phyloP scores from a whole-genome alignment of 2,329 filamentous ascomycete species.

The Albophoma yamanashiensis region DNA sequence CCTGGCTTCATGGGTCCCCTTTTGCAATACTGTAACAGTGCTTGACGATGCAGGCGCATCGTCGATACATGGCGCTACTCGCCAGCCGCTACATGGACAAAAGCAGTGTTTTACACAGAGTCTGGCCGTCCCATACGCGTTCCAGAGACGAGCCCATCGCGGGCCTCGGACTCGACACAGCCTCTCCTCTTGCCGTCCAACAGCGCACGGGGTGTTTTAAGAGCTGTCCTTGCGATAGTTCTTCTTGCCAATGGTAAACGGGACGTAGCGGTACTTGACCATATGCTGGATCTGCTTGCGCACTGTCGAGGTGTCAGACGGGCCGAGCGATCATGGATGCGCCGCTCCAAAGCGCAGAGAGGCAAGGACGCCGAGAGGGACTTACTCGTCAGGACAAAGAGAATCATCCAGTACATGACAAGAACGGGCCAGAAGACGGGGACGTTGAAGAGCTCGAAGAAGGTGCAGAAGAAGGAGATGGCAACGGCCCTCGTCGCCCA shows the following conservation, averaged over 20 bases:
- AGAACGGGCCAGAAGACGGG: conserved; percentile 98
- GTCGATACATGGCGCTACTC: background rate
- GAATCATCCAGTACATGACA: conserved; percentile 97
- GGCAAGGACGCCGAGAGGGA: conserved; percentile 11
- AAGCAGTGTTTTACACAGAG: background rate
- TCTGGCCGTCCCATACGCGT: background rate
- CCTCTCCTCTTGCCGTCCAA: background rate
- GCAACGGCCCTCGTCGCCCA: conserved; percentile 78
- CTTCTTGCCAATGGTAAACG: conserved; percentile 85
- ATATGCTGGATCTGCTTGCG: conserved; percentile 99
- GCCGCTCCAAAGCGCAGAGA: background rate
- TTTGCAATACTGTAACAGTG: background rate
- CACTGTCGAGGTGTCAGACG: conserved; percentile 49
- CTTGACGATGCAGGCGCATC: background rate
- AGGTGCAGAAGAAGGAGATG: conserved; percentile 80
- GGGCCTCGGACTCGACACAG: background rate
- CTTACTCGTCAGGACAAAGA: conserved; percentile 91
- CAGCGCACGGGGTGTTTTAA: conserved; percentile 9
- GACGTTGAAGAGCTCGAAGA: conserved; percentile 90
- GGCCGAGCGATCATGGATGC: background rate
- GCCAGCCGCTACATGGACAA: background rate
- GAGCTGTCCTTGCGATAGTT: conserved; percentile 59
- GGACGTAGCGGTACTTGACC: conserved; percentile 99
- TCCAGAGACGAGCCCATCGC: background rate
- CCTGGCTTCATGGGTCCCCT: background rate